Evolutionary conservation across 2,329 filamentous ascomycete genomes (phyloP).

Genomic region (Alternaria postmessia): DNA sequence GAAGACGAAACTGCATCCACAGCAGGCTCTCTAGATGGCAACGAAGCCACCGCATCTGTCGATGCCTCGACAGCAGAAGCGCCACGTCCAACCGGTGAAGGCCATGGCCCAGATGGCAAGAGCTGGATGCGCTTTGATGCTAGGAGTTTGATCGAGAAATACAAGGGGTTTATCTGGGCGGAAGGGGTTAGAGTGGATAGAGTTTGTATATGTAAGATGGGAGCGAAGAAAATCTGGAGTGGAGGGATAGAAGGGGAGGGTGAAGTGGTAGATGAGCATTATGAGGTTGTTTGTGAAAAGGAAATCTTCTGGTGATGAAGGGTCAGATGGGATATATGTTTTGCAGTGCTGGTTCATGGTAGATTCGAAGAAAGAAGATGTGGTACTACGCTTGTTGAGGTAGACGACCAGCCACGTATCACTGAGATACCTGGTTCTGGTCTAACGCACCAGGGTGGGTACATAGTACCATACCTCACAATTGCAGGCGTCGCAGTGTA

Average conservation of each 20-base stretch:
- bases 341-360: no score
- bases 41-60: neutral
- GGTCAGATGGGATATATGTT: no score
- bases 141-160: constrained; percentile 58
- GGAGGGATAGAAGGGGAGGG: constrained; percentile 50
- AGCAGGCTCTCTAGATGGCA: constrained; percentile 9
- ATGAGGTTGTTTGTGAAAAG: constrained; percentile 58
- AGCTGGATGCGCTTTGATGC: constrained; percentile 55
- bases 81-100: neutral
- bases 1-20: constrained; percentile 16
- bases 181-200: constrained; percentile 71
- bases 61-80: neutral
- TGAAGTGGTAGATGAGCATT: constrained; percentile 61
- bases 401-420: no score
- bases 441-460: no score
- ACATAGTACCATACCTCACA: no score
- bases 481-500: no score
- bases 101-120: constrained; percentile 25
- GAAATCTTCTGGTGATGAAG: constrained; percentile 13
- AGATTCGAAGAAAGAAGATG: no score
- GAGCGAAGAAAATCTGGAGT: constrained; percentile 70
- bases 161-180: constrained; percentile 75
- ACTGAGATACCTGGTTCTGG: no score
- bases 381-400: no score
- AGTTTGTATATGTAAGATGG: constrained; percentile 86